Evolutionary conservation across 768 basidiomycete species (phyloP), one percentile per base, ranked within the genome.

Genomic region (Lentinula sp.): DNA sequence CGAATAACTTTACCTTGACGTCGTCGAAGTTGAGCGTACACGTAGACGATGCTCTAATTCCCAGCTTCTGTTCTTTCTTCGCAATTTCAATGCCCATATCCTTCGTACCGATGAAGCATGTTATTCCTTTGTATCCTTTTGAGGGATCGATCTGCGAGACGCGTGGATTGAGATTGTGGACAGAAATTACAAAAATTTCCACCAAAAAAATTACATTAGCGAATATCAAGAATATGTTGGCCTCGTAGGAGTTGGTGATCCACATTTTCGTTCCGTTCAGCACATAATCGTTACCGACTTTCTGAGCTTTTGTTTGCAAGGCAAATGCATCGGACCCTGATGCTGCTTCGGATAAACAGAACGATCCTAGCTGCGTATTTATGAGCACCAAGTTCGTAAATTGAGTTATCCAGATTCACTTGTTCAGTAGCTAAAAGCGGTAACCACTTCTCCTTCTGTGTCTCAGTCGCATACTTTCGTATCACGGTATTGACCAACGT

Each of bases 201-300:
- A 28, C 28, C 2, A 23, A 3, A 9, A 16, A 49, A 70, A 84
- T 62, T 61, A 94, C 93, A 63, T 93, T 99, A 56, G 97, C 97
- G 63, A 99, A 98, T 53, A 98, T 91, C 66, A 96, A 86, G 78
- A 91, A 91, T 43, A 95, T 81, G 50, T 94, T 91, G 1, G 93
- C 94, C 73, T 95, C 93, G 61, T 85, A 82, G 0, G 94, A 95
- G 74, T 98, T 98, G 28, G 95, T 96, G 62, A 98, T 97, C 95
- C 95, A 97, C 95, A 96, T 95, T 79, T 99, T 99, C 60, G 93
- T 92, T n/a, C 97, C 97, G 66, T 94, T 95, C 57, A 99, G 71
- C 35, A 94, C 77, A 83, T 89, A 98, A 71, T 88, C 72, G 66
- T 90, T 85, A 16, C 93, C 94, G 50, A 93, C 88, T 72, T 90